A percentile compares a stretch with the other conserved stretches of the same genome.
Conservation (phyloP, 257 asterid species). For the Anisodus acutangulus region DNA sequence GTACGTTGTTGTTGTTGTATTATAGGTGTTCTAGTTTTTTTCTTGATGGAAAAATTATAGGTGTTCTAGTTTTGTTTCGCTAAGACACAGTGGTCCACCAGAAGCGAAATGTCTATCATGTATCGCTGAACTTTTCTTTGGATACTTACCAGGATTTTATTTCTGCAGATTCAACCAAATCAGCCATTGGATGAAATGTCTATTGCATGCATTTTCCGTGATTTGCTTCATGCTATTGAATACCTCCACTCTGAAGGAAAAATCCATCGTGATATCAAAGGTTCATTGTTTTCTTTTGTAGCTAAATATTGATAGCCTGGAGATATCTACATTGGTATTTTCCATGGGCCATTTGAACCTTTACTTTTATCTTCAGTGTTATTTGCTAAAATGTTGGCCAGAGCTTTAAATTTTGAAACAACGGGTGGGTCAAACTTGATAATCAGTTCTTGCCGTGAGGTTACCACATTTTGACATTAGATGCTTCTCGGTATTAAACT, state of each 20-base stretch:
- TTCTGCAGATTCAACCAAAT: slow-evolving; percentile 90
- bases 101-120: slow-evolving; percentile 1
- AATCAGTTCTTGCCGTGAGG: slow-evolving; percentile 9
- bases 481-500: slow-evolving; percentile 26
- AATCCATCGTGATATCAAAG: slow-evolving; percentile 99
- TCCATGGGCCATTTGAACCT: slow-evolving; percentile 23
- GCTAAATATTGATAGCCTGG: slow-evolving; percentile 19
- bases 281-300: slow-evolving; percentile 44
- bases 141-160: slow-evolving; percentile 33
- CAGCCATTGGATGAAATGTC: slow-evolving; percentile 96
- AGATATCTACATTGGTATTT: slow-evolving; percentile 14
- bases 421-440: slow-evolving; percentile 1
- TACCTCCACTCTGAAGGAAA: slow-evolving; percentile 98
- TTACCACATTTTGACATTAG: slow-evolving; percentile 20
- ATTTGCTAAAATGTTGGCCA: slow-evolving; percentile 16
- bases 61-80: not conserved
- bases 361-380: not conserved
- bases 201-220: slow-evolving; percentile 91
- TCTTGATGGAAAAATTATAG: not conserved
- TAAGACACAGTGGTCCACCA: not conserved
- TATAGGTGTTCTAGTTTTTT: not conserved
- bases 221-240: slow-evolving; percentile 93
- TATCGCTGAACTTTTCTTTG: not conserved
- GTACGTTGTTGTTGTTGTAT: not conserved
- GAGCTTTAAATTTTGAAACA: slow-evolving; percentile 13